A percentile compares a stretch with the other conserved stretches of the same genome.
phyloP scores from a whole-genome alignment of 2,329 filamentous ascomycete species.

The Beauveria brongniartii region DNA sequence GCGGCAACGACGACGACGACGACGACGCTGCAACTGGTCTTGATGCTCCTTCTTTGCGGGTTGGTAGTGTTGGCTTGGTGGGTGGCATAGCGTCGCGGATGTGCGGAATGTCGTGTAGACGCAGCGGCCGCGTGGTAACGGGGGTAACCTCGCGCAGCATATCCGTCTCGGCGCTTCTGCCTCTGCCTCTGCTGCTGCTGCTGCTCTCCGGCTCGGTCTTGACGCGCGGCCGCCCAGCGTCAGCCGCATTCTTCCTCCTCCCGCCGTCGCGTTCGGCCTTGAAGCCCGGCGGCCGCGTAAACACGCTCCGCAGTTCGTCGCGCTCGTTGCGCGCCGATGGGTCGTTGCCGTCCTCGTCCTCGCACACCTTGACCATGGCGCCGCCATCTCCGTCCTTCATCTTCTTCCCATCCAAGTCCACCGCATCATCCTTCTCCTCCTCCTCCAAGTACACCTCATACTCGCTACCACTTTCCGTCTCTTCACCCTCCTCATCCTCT shows the following conservation, averaged over 20 bases:
- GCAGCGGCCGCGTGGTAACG: neutral
- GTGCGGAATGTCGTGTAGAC: neutral
- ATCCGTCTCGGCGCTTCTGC: neutral
- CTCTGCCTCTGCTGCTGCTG: neutral
- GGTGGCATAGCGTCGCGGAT: neutral
- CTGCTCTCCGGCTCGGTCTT: neutral
- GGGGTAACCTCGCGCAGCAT: neutral
- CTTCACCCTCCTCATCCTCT: slow-evolving; percentile 19
- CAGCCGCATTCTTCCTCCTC: neutral
- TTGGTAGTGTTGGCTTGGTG: neutral
- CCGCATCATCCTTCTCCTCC: slow-evolving; percentile 33
- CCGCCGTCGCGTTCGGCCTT: neutral
- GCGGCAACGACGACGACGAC: no score
- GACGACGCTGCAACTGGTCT: no score
- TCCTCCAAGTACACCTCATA: slow-evolving; percentile 31
- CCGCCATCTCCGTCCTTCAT: slow-evolving; percentile 59
- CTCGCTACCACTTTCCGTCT: slow-evolving; percentile 39
- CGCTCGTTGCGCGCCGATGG: slow-evolving; percentile 39
- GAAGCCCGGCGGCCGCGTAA: slow-evolving; percentile 13
- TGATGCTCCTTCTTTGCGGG: neutral
- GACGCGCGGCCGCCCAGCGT: neutral
- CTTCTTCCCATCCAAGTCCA: slow-evolving; percentile 56
- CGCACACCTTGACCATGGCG: slow-evolving; percentile 66
- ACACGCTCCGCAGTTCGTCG: slow-evolving; percentile 51
- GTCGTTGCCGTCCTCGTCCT: slow-evolving; percentile 54